Base-by-base conservation (phyloP, 2,329 filamentous ascomycete species). In the Diaporthe caulivora region DNA sequence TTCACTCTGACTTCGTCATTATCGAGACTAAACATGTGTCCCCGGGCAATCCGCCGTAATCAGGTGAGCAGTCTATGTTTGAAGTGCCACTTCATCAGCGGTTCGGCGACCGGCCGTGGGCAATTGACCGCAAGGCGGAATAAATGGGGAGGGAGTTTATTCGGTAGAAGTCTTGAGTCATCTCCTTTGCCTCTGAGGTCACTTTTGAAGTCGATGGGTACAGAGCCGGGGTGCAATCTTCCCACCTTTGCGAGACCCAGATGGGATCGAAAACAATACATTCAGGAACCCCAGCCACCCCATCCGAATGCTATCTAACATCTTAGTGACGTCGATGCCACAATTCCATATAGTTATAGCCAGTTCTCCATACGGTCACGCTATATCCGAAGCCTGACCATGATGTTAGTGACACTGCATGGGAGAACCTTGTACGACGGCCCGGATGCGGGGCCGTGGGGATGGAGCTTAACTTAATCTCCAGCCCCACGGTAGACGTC, bases 391-490 rank as follows among this genome's bases (percentile, higher is more conserved):
- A 18, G 15, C 7, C 44, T 8, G 13, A 11, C 18, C 29, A 26
- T 13, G 13, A 34, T 10, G 8, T 10, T n/a, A 40, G 15, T 8
- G 31, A 65, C 44, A 2, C 4, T 53, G 47, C 47, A 40, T 53
- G 29, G 47, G 62, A 53, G 47, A 51, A 65, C 60, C 44, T 37
- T 51, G 60, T 44, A 2, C 21, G 34, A 26, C 44, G 62, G 62
- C 62, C 62, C 31, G 21, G 62, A 47, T 53, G 51, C 62, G 44
- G 44, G 31, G 13, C 29, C 8, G 62, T 37, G 62, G 47, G 44
- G 31, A 40, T 18, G 62, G 62, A 67, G n/a, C 44, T 53, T 51
- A 67, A 67, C 62, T 40, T 40, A 40, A 67, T 67, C 29, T 67
- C n/a, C 15, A 51, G 47, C 62, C 31, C 31, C 62, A 53, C 62